Percentiles rank a stretch among this genome's conserved stretches.
phyloP scores from a whole-genome alignment of 495 filamentous ascomycete species.

The Xylaria bambusicola region DNA sequence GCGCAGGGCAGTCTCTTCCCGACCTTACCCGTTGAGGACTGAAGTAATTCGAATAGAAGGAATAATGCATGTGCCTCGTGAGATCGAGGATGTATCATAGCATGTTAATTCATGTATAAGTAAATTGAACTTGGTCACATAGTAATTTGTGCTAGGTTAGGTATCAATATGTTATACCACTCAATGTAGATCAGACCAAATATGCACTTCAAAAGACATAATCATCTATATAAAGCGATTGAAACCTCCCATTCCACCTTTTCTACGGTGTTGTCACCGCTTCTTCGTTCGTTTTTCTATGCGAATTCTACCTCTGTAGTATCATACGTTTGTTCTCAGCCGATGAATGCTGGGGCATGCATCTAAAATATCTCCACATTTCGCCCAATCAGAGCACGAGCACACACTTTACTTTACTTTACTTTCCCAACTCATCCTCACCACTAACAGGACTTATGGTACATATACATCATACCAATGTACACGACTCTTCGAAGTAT shows the following conservation, averaged over 20 bases:
- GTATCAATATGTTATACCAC: slow-evolving; percentile 5
- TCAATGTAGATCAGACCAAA: not conserved
- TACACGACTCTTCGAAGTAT: not conserved
- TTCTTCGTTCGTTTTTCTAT: too few relatives aligned
- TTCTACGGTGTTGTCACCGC: too few relatives aligned
- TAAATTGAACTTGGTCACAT: not conserved
- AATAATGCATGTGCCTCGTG: not conserved
- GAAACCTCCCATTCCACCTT: not conserved
- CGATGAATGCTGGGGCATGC: too few relatives aligned
- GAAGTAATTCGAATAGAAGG: not conserved
- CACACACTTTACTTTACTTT: not conserved
- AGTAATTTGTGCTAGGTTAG: not conserved
- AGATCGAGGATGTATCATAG: not conserved
- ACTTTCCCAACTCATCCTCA: too few relatives aligned
- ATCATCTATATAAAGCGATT: not conserved
- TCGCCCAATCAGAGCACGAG: not conserved
- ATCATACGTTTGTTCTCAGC: too few relatives aligned
- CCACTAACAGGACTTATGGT: too few relatives aligned
- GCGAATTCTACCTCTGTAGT: too few relatives aligned
- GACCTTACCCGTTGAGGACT: slow-evolving; percentile 36
- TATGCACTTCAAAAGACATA: too few relatives aligned
- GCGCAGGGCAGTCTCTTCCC: slow-evolving; percentile 46
- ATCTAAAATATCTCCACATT: slow-evolving; percentile 2
- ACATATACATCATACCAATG: not conserved
- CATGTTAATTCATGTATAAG: too few relatives aligned